Conservation (phyloP, 78 protist genomes). For the Mastigamoeba balamuthi region DNA sequence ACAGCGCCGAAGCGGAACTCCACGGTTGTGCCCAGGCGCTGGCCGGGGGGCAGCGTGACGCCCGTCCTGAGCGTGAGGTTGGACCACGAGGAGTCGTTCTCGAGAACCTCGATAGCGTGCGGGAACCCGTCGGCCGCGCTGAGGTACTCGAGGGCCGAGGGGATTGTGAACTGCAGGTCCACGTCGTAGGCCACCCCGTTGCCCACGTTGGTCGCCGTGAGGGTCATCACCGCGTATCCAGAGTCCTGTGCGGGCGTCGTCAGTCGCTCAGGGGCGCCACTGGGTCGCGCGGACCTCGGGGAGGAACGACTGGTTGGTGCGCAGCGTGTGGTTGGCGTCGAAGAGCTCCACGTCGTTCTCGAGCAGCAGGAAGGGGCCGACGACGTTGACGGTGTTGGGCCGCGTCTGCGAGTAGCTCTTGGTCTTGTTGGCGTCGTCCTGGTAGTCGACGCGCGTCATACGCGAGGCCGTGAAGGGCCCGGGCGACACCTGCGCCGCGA, state of each 20-base stretch:
- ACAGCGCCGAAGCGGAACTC: too few species aligned
- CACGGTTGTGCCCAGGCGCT: too few species aligned
- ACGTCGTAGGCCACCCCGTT: neutral
- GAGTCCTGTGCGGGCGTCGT: too few species aligned
- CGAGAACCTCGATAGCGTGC: too few species aligned
- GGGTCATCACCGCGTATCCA: neutral
- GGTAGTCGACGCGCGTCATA: neutral
- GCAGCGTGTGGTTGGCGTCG: neutral
- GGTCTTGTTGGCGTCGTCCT: neutral
- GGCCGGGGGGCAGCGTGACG: too few species aligned
- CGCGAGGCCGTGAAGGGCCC: neutral
- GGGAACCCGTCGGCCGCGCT: too few species aligned
- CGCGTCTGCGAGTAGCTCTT: neutral
- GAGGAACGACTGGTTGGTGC: neutral
- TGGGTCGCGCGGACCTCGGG: too few species aligned
- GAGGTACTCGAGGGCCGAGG: too few species aligned
- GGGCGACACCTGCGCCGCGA: neutral
- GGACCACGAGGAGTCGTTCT: too few species aligned
- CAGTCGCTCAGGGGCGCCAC: too few species aligned
- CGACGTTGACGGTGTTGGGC: neutral
- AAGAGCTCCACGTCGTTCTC: neutral
- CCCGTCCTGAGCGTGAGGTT: too few species aligned
- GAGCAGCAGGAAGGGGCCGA: neutral
- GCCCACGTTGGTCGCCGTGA: neutral
- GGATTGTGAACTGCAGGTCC: neutral